phyloP scores from a whole-genome alignment of 2,329 filamentous ascomycete genomes.

The Paraphaeosphaeria sporulosa region DNA sequence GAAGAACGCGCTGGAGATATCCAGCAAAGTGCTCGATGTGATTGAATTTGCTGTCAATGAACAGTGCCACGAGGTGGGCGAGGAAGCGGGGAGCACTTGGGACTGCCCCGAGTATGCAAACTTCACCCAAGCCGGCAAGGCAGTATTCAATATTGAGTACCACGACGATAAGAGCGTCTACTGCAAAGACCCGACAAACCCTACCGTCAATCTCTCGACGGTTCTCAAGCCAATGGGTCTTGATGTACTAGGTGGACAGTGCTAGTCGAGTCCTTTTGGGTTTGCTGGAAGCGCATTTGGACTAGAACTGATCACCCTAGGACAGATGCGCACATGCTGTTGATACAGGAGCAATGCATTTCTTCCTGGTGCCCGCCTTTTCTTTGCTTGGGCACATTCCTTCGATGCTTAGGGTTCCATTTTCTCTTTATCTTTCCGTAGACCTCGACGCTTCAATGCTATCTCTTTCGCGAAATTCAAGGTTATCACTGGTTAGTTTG shows the following conservation, averaged over 20 bases:
- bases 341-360: neutral
- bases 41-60: slow-evolving; percentile 74
- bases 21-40: slow-evolving; percentile 51
- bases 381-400: neutral
- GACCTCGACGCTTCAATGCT: slow-evolving; percentile 3
- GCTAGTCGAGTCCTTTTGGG: neutral
- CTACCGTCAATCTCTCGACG: slow-evolving; percentile 25
- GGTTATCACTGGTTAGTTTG: too few species aligned
- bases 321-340: neutral
- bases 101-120: slow-evolving; percentile 54
- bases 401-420: neutral
- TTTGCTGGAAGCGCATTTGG: neutral
- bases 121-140: slow-evolving; percentile 67
- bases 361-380: neutral
- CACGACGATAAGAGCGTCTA: slow-evolving; percentile 53
- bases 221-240: slow-evolving; percentile 26
- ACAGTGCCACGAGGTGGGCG: slow-evolving; percentile 62
- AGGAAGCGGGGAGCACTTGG: neutral
- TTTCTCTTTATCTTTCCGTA: neutral
- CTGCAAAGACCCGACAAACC: slow-evolving; percentile 32
- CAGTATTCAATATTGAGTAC: slow-evolving; percentile 72
- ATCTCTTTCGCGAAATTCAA: slow-evolving; percentile 18
- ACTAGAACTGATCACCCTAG: neutral
- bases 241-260: slow-evolving; percentile 23
- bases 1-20: slow-evolving; percentile 70